Conservation (phyloP, 768 basidiomycete genomes). For the Cystofilobasidium capitatum region DNA sequence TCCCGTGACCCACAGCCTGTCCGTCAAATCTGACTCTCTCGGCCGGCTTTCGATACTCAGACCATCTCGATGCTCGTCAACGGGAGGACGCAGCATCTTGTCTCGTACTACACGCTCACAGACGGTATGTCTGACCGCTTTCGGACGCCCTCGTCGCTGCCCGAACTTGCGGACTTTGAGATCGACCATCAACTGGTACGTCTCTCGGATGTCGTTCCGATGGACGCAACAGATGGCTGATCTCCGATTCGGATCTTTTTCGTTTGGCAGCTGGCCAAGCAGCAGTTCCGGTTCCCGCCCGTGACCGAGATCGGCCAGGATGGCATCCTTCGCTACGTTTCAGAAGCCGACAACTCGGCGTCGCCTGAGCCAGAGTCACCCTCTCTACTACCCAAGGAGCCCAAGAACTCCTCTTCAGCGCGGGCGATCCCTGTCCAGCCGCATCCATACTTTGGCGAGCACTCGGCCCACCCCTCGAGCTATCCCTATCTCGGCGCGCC, state of each 20-base stretch:
- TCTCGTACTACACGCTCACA: slow-evolving; percentile 87
- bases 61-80: slow-evolving; percentile 82
- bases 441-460: neutral
- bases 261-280: neutral
- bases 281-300: neutral
- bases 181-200: slow-evolving; percentile 56
- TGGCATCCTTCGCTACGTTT: slow-evolving; percentile 1
- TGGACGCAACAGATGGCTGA: no score
- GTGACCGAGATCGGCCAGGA: neutral
- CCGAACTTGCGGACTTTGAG: slow-evolving; percentile 74
- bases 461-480: neutral
- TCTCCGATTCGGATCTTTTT: neutral
- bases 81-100: slow-evolving; percentile 79
- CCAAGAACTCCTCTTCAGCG: neutral
- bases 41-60: slow-evolving; percentile 45
- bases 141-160: slow-evolving; percentile 73
- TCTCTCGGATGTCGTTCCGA: neutral
- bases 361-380: neutral
- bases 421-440: neutral
- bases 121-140: slow-evolving; percentile 84
- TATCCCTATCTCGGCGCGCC: neutral
- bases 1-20: slow-evolving; percentile 24
- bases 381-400: neutral
- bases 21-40: no score
- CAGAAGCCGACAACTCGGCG: neutral